Conservation (phyloP, 2,329 filamentous ascomycete species). For the Aspergillus pseudoglaucus region DNA sequence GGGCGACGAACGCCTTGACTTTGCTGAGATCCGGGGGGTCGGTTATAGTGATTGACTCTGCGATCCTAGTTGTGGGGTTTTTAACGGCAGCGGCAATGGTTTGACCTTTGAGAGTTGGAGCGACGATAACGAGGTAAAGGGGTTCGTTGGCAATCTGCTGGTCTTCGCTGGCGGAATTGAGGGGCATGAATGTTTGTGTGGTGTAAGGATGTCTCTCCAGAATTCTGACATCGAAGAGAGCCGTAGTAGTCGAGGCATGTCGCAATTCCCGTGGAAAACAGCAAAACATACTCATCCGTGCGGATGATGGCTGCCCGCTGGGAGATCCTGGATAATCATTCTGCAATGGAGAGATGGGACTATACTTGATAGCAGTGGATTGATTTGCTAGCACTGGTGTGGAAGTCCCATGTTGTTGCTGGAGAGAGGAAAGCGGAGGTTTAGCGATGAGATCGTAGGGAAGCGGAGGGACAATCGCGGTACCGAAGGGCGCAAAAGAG, state of each 20-base stretch:
- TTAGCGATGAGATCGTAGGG: slow-evolving; percentile 45
- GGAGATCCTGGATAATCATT: slow-evolving; percentile 59
- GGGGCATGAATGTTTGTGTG: slow-evolving; percentile 83
- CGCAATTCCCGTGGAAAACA: slow-evolving; percentile 62
- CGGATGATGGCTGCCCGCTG: slow-evolving; percentile 40
- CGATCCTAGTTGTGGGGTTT: slow-evolving; percentile 12
- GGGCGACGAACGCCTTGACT: slow-evolving; percentile 71
- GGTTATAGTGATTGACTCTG: slow-evolving; percentile 29
- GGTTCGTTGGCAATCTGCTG: slow-evolving; percentile 19
- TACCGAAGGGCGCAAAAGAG: slow-evolving; percentile 73
- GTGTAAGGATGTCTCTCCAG: slow-evolving; percentile 92
- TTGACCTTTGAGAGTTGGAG: slow-evolving; percentile 58
- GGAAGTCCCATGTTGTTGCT: slow-evolving; percentile 34
- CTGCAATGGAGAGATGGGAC: slow-evolving; percentile 65
- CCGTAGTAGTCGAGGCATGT: slow-evolving; percentile 8
- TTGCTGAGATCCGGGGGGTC: slow-evolving; percentile 63
- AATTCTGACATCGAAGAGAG: slow-evolving; percentile 60
- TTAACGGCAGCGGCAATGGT: slow-evolving; percentile 22
- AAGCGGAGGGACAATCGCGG: slow-evolving; percentile 69
- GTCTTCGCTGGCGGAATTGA: slow-evolving; percentile 41
- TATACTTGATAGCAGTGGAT: slow-evolving; percentile 80
- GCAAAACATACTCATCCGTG: slow-evolving; percentile 82
- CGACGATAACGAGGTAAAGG: slow-evolving; percentile 77
- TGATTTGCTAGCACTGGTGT: slow-evolving; percentile 68
- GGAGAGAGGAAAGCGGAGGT: slow-evolving; percentile 42